A percentile compares a stretch with the other conserved stretches of the same genome.
Conservation (phyloP, 192 early-diverging fungal species). For the Backusella liffmaniae region DNA sequence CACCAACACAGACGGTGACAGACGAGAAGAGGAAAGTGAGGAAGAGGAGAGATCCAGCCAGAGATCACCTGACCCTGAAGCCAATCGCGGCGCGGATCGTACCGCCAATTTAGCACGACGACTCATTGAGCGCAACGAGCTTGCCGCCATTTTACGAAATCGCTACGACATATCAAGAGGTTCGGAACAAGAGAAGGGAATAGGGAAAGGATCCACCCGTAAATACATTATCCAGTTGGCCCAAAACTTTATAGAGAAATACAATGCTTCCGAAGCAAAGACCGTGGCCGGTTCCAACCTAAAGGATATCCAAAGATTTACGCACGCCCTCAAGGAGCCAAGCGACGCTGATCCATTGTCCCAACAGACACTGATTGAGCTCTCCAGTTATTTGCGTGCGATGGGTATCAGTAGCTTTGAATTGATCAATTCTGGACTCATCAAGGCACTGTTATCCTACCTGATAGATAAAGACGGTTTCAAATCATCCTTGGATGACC, state of each 20-base stretch:
- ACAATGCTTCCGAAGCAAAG: background rate
- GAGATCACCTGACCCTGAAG: constrained; percentile 1
- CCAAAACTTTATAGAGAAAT: constrained; percentile 16
- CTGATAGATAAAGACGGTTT: constrained; percentile 26
- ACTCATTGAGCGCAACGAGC: constrained; percentile 8
- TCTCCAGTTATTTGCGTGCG: constrained; percentile 25
- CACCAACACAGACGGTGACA: background rate
- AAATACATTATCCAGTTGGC: constrained; percentile 42
- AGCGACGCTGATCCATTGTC: constrained; percentile 5
- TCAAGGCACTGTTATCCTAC: constrained; percentile 57
- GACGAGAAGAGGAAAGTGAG: constrained; percentile 2
- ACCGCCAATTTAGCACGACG: background rate
- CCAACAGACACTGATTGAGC: constrained; percentile 18
- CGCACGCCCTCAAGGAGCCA: background rate
- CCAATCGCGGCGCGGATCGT: background rate
- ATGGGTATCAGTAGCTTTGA: constrained; percentile 76
- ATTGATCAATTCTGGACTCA: constrained; percentile 72
- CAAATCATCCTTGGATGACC: background rate
- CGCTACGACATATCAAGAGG: background rate
- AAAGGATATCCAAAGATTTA: constrained; percentile 1
- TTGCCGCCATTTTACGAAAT: constrained; percentile 8
- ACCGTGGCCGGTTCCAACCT: constrained; percentile 11
- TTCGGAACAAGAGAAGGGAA: constrained; percentile 32
- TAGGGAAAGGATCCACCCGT: constrained; percentile 42
- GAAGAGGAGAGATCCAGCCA: background rate